Percentiles rank a stretch among this genome's conserved stretches.
phyloP scores from a whole-genome alignment of 306 rosid genomes.

The Cicer bijugum region DNA sequence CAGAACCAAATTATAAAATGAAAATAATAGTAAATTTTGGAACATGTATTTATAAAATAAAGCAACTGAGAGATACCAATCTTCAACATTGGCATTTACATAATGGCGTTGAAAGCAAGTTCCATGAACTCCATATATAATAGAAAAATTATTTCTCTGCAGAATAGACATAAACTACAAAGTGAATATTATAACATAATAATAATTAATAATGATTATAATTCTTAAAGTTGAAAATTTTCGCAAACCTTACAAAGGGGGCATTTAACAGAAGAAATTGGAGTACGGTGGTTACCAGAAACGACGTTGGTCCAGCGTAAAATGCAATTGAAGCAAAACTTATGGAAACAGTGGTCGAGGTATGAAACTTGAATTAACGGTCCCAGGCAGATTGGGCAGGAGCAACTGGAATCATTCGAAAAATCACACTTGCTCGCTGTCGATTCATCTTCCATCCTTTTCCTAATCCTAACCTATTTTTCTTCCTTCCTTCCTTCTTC shows the following conservation, averaged over 20 bases:
- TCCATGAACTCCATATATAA: conserved; percentile 74
- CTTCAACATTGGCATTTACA: conserved; percentile 55
- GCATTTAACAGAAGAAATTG: conserved; percentile 67
- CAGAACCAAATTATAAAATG: conserved; percentile 43
- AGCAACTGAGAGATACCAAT: conserved; percentile 53
- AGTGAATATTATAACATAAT: conserved; percentile 37
- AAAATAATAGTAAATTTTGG: conserved; percentile 1
- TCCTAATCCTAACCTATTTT: background rate
- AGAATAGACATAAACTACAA: conserved; percentile 29
- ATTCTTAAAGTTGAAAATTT: background rate
- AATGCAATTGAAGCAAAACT: conserved; percentile 85
- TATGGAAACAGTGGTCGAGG: conserved; percentile 79
- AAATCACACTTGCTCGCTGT: conserved; percentile 7
- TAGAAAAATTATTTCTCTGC: conserved; percentile 68
- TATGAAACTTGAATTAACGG: conserved; percentile 63
- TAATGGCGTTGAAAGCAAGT: conserved; percentile 62
- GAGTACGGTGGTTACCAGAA: conserved; percentile 55
- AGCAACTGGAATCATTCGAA: conserved; percentile 47
- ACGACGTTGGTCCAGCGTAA: conserved; percentile 85
- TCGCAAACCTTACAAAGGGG: conserved; percentile 89
- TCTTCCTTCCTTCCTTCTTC: no score
- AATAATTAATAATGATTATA: background rate
- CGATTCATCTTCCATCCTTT: conserved; percentile 42
- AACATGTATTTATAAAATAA: conserved; percentile 7
- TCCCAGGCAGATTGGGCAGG: conserved; percentile 84